A percentile compares a stretch with the other conserved stretches of the same genome.
phyloP scores from a whole-genome alignment of 148 eudicot genomes.

The Camellia granthamiana region DNA sequence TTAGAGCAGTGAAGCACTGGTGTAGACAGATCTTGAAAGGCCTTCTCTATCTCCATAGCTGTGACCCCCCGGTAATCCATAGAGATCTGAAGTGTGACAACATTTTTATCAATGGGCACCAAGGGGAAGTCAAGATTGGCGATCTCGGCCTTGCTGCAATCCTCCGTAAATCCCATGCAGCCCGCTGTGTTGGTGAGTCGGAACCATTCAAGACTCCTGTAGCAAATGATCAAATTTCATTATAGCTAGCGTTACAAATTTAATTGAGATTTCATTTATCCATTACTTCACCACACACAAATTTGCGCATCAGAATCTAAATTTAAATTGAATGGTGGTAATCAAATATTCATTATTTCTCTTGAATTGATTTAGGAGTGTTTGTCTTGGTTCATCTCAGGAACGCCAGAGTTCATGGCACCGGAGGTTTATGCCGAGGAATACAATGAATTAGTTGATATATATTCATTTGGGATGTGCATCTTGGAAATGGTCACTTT shows the following conservation, averaged over 20 bases:
- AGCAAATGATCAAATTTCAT: not conserved
- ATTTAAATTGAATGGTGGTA: too few relatives aligned
- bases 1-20: conserved; percentile 52
- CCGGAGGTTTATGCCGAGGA: conserved; percentile 51
- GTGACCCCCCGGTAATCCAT: conserved; percentile 46
- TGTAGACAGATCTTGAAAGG: conserved; percentile 50
- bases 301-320: too few relatives aligned
- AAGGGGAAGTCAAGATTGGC: conserved; percentile 51
- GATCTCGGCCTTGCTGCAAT: conserved; percentile 53
- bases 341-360: not conserved
- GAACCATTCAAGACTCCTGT: not conserved
- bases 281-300: not conserved
- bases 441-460: conserved; percentile 48
- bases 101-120: conserved; percentile 47
- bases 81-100: conserved; percentile 52
- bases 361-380: not conserved
- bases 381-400: conserved; percentile 15
- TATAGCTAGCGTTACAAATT: not conserved
- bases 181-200: conserved; percentile 41
- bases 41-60: conserved; percentile 48
- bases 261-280: not conserved
- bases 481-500: conserved; percentile 51
- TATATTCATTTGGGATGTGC: conserved; percentile 54
- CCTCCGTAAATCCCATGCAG: conserved; percentile 44
- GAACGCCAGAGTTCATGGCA: conserved; percentile 58